Evolutionary conservation across 257 asterid species (phyloP).

Genomic region (Plectranthus barbatus): DNA sequence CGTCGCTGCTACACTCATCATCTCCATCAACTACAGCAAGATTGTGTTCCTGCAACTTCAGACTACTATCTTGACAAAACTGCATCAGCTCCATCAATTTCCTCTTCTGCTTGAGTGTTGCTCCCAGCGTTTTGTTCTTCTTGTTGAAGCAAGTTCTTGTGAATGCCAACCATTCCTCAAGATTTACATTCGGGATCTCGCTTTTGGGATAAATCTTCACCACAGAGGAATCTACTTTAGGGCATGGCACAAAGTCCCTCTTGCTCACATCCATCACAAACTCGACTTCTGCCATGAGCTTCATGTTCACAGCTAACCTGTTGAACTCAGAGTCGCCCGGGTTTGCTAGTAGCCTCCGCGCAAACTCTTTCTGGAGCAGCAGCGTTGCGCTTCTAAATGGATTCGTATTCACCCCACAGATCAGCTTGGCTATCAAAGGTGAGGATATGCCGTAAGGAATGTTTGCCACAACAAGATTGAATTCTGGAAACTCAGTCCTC

Average conservation of each 20-base stretch:
- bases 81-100: constrained; percentile 64
- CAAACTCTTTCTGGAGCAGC: constrained; percentile 83
- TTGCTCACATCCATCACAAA: constrained; percentile 85
- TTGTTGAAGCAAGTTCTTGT: constrained; percentile 74
- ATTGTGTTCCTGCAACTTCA: constrained; percentile 3
- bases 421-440: constrained; percentile 66
- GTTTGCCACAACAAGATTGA: constrained; percentile 88
- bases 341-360: constrained; percentile 64
- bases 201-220: constrained; percentile 58
- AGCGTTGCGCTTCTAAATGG: constrained; percentile 73
- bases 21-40: constrained; percentile 17
- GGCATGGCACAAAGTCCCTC: constrained; percentile 74
- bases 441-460: constrained; percentile 89
- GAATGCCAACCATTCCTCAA: constrained; percentile 83
- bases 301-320: constrained; percentile 75
- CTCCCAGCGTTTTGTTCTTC: constrained; percentile 87
- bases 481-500: constrained; percentile 60
- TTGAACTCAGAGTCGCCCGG: constrained; percentile 83
- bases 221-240: constrained; percentile 85
- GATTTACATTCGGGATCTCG: constrained; percentile 51
- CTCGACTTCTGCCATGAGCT: constrained; percentile 73
- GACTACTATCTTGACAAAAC: constrained; percentile 3
- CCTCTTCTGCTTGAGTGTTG: constrained; percentile 78
- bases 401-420: constrained; percentile 38
- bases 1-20: constrained; percentile 15